Evolutionary conservation across 116 monocot genomes (phyloP).

Genomic region (Posidonia oceanica): DNA sequence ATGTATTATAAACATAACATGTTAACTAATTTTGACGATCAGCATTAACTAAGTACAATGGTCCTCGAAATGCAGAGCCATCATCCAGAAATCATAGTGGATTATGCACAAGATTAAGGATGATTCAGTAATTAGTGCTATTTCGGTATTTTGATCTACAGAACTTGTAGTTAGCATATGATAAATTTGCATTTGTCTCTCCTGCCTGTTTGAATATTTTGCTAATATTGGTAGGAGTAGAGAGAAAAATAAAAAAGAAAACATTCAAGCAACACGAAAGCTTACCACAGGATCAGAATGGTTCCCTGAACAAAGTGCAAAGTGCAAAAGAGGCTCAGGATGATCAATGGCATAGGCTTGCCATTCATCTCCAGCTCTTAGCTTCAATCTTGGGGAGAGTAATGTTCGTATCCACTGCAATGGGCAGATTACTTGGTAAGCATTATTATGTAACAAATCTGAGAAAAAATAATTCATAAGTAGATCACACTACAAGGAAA

Average conservation of each 20-base stretch:
- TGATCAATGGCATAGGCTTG: slow-evolving; percentile 49
- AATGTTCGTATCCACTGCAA: slow-evolving; percentile 69
- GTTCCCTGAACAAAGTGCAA: slow-evolving; percentile 87
- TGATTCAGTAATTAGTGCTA: too few relatives aligned
- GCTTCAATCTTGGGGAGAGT: slow-evolving; percentile 46
- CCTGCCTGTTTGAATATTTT: neutral
- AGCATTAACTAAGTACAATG: neutral
- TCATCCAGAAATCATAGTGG: neutral
- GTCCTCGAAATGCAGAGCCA: neutral
- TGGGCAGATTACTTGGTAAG: neutral
- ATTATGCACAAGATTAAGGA: too few relatives aligned
- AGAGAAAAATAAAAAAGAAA: neutral
- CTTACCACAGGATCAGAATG: slow-evolving; percentile 97
- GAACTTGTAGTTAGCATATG: neutral
- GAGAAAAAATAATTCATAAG: neutral
- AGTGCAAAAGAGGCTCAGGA: slow-evolving; percentile 72
- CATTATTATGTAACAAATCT: neutral
- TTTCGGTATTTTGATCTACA: too few relatives aligned
- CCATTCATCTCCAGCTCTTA: slow-evolving; percentile 49
- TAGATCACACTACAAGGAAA: too few relatives aligned
- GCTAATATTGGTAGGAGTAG: neutral
- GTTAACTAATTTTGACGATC: neutral
- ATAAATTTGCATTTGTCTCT: neutral
- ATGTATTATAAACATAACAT: neutral
- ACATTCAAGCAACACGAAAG: neutral